These are phyloP conservation scores for Dactylellina haptotyla DNA, from an alignment of 2,329 filamentous ascomycete species.

Conservation along the genomic window DNA sequence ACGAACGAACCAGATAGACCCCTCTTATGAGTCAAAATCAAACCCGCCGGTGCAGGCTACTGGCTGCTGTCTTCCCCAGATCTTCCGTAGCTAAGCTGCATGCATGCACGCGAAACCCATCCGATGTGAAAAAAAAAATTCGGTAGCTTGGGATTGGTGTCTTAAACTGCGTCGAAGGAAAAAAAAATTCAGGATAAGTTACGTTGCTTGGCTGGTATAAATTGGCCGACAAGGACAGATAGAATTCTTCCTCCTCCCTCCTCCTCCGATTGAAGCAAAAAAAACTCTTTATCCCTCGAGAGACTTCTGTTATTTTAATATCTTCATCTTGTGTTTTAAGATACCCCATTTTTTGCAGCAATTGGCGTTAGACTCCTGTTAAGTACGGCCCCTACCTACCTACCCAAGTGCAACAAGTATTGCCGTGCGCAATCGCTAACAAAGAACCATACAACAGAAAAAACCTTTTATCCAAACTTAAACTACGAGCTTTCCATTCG, in stretches of 20 bases:
- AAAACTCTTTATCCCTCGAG: slow-evolving; percentile 23
- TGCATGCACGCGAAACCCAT: slow-evolving; percentile 38
- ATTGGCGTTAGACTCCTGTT: slow-evolving; percentile 48
- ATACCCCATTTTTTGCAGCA: slow-evolving; percentile 49
- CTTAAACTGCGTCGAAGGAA: slow-evolving; percentile 5
- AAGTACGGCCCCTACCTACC: slow-evolving; percentile 14
- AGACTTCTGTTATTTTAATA: not conserved
- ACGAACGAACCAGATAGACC: too few relatives aligned
- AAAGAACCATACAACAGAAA: slow-evolving; percentile 27
- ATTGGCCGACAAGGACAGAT: slow-evolving; percentile 41
- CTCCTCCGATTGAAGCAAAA: slow-evolving; percentile 29
- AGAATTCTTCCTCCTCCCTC: slow-evolving; percentile 8
- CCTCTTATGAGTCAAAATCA: slow-evolving; percentile 36
- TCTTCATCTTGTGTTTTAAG: slow-evolving; percentile 32
- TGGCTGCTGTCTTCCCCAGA: slow-evolving; percentile 41
- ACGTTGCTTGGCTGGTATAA: slow-evolving; percentile 27
- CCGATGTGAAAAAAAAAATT: slow-evolving; percentile 38
- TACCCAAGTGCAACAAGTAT: not conserved
- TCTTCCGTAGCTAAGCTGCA: slow-evolving; percentile 37
- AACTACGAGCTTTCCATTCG: slow-evolving; percentile 27
- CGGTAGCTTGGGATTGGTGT: slow-evolving; percentile 34
- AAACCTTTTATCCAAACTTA: slow-evolving; percentile 34
- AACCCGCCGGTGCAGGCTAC: too few relatives aligned
- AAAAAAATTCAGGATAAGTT: too few relatives aligned
- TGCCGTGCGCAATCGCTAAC: slow-evolving; percentile 32